phyloP scores from a whole-genome alignment of 768 basidiomycete genomes.

The Ephemerocybe angulata region DNA sequence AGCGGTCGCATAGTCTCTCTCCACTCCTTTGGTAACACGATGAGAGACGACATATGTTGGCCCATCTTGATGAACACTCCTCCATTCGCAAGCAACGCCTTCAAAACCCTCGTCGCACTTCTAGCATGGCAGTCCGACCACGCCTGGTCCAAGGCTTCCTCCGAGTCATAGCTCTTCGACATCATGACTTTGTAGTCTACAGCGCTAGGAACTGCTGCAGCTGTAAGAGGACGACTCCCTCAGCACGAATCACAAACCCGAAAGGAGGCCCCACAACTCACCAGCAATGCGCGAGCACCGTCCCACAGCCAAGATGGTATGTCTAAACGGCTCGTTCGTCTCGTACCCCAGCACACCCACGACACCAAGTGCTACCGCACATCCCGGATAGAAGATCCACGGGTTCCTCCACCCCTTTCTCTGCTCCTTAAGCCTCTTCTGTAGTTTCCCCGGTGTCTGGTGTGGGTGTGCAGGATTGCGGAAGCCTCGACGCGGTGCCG shows the following conservation, averaged over 20 bases:
- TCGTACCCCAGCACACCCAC: conserved; percentile 55
- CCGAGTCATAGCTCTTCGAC: conserved; percentile 45
- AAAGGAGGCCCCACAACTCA: conserved; percentile 27
- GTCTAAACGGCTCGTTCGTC: conserved; percentile 68
- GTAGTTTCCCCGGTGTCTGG: neutral
- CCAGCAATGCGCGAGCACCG: conserved; percentile 80
- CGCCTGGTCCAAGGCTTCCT: conserved; percentile 48
- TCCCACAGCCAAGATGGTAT: conserved; percentile 65
- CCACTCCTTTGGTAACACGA: conserved; percentile 52
- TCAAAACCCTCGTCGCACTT: conserved; percentile 74
- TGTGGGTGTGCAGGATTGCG: conserved; percentile 2
- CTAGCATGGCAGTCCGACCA: conserved; percentile 79
- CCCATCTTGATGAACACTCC: conserved; percentile 89
- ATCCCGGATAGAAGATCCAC: conserved; percentile 28
- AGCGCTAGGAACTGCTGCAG: conserved; percentile 58
- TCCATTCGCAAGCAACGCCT: conserved; percentile 86
- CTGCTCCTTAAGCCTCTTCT: too few species aligned
- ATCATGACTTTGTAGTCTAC: conserved; percentile 75
- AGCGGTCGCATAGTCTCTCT: conserved; percentile 50
- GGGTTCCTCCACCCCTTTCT: conserved; percentile 4
- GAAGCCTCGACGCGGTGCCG: neutral
- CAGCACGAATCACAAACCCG: neutral
- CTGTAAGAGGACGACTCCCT: conserved; percentile 30
- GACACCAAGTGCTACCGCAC: conserved; percentile 33
- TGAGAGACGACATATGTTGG: conserved; percentile 75